phyloP scores from a whole-genome alignment of 2,329 filamentous ascomycete species.

The Microdochium bolleyi region DNA sequence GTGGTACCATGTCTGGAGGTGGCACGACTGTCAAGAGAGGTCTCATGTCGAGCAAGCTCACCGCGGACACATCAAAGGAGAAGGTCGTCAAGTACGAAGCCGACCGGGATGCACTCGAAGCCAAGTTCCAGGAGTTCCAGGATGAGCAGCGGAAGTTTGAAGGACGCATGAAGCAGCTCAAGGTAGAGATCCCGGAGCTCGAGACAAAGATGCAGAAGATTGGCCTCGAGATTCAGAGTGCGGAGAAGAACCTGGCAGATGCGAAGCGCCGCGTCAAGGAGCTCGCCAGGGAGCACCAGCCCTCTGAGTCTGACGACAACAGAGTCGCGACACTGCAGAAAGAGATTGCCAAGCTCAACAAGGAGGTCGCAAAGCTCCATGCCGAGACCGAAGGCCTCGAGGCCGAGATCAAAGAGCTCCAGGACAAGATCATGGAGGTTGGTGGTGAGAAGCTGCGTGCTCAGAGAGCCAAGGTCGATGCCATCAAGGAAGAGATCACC shows the following conservation, averaged over 20 bases:
- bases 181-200: constrained; percentile 71
- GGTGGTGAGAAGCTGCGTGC: constrained; percentile 87
- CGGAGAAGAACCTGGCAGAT: constrained; percentile 76
- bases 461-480: constrained; percentile 86
- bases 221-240: constrained; percentile 78
- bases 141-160: constrained; percentile 78
- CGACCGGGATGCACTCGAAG: constrained; percentile 78
- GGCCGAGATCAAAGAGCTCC: constrained; percentile 82
- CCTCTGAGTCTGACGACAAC: constrained; percentile 71
- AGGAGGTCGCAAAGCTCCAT: constrained; percentile 72
- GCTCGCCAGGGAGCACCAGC: constrained; percentile 70
- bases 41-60: constrained; percentile 92
- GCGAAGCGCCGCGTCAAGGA: constrained; percentile 80
- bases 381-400: constrained; percentile 85
- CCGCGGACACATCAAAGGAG: constrained; percentile 79
- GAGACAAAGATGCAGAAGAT: constrained; percentile 92
- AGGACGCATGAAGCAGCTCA: constrained; percentile 60
- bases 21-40: constrained; percentile 85
- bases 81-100: constrained; percentile 81
- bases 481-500: constrained; percentile 77
- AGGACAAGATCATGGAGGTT: constrained; percentile 97
- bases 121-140: constrained; percentile 76
- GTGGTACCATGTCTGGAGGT: constrained; percentile 97
- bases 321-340: constrained; percentile 68
- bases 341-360: constrained; percentile 66